Evolutionary conservation across 2,329 filamentous ascomycete species (phyloP).

Genomic region (Seiridium unicorne): DNA sequence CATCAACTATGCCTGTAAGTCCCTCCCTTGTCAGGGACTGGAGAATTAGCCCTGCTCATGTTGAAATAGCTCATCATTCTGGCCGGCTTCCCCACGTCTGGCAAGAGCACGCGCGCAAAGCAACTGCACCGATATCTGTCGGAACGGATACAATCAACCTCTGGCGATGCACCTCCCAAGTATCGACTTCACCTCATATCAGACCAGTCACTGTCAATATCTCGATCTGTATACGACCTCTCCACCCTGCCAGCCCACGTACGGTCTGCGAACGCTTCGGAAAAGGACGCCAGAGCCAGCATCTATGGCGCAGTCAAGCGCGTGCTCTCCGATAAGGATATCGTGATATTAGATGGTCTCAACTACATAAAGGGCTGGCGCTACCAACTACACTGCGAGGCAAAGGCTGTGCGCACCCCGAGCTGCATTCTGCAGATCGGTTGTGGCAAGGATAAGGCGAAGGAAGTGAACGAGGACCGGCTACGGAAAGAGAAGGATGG

Average conservation of each 20-base stretch:
- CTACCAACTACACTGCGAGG: slow-evolving; percentile 83
- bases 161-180: slow-evolving; percentile 29
- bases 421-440: slow-evolving; percentile 72
- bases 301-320: slow-evolving; percentile 79
- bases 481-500: slow-evolving; percentile 43
- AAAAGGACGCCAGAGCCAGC: slow-evolving; percentile 78
- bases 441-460: slow-evolving; percentile 50
- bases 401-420: slow-evolving; percentile 74
- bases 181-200: slow-evolving; percentile 74
- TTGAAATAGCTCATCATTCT: slow-evolving; percentile 61
- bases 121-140: slow-evolving; percentile 67
- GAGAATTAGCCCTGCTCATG: background rate
- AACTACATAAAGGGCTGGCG: slow-evolving; percentile 92
- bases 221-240: slow-evolving; percentile 69
- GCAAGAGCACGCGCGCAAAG: slow-evolving; percentile 64
- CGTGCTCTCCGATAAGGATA: slow-evolving; percentile 66
- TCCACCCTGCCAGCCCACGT: slow-evolving; percentile 56
- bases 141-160: slow-evolving; percentile 46
- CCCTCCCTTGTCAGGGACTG: background rate
- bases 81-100: slow-evolving; percentile 65
- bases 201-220: slow-evolving; percentile 68
- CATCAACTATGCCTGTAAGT: background rate
- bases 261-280: slow-evolving; percentile 69
- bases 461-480: slow-evolving; percentile 59
- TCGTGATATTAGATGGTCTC: slow-evolving; percentile 76